Conservation (phyloP, 1,284 basidiomycete genomes). For the Leccinum huronense region DNA sequence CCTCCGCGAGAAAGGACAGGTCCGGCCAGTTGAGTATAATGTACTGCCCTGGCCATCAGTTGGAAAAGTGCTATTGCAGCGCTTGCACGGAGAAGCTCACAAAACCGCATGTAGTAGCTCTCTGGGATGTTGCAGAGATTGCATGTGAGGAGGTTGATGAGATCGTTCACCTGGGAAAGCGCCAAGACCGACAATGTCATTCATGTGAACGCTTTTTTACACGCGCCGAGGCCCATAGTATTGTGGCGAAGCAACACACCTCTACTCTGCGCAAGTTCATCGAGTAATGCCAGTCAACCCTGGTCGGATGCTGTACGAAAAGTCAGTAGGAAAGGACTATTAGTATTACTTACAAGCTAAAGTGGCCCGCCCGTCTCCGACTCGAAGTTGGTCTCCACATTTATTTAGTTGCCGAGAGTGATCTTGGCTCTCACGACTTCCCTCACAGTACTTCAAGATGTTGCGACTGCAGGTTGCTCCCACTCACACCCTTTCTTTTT, state of each 20-base stretch:
- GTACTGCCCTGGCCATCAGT: constrained; percentile 69
- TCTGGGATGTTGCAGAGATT: constrained; percentile 87
- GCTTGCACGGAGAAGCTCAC: constrained; percentile 46
- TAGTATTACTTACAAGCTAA: background rate
- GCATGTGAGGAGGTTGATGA: constrained; percentile 46
- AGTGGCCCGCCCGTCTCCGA: background rate
- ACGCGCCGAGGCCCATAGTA: background rate
- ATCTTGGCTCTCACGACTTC: background rate
- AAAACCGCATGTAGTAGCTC: constrained; percentile 86
- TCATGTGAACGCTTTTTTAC: background rate
- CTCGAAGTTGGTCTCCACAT: background rate
- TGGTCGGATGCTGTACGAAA: background rate
- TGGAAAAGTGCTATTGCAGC: constrained; percentile 5
- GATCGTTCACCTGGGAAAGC: constrained; percentile 24
- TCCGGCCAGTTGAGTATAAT: constrained; percentile 92
- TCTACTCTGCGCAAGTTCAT: constrained; percentile 34
- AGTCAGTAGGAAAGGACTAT: background rate
- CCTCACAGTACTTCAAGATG: background rate
- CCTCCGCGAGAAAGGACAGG: constrained; percentile 92
- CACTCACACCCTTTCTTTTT: background rate
- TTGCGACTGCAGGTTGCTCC: background rate
- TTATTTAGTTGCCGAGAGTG: background rate
- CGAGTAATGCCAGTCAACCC: background rate
- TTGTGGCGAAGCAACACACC: constrained; percentile 20
- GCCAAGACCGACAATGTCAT: background rate